These are phyloP conservation scores for Fusarium caatingaense DNA, from an alignment of 2,329 filamentous ascomycete genomes.

Conservation along the genomic window DNA sequence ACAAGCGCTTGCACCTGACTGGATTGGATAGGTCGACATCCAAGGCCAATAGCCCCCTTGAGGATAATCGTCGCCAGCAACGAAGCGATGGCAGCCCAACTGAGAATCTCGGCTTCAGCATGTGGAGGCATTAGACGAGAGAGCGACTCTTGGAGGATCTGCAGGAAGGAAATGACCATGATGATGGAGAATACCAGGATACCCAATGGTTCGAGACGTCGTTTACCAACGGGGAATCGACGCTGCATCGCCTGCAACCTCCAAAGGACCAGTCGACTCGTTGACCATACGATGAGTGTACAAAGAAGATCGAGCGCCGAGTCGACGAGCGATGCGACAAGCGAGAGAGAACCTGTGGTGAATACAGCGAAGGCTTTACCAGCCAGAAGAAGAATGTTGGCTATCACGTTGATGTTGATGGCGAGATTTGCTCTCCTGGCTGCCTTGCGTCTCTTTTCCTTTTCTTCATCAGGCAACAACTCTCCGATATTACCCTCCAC, in stretches of 20 bases:
- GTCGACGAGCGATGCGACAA: conserved; percentile 80
- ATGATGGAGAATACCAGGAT: conserved; percentile 83
- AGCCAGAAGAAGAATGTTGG: conserved; percentile 77
- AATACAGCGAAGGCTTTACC: conserved; percentile 82
- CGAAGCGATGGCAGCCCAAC: conserved; percentile 52
- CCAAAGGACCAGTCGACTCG: conserved; percentile 76
- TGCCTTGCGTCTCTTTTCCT: conserved; percentile 41
- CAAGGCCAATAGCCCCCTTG: conserved; percentile 84
- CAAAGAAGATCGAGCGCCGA: conserved; percentile 81
- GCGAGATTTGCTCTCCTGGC: conserved; percentile 61
- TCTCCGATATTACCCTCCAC: conserved; percentile 49
- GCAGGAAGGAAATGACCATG: conserved; percentile 84
- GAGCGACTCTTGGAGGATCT: conserved; percentile 77
- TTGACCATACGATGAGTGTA: conserved; percentile 83
- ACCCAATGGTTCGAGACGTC: conserved; percentile 77
- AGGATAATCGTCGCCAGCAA: conserved; percentile 80
- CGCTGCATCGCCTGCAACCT: conserved; percentile 62
- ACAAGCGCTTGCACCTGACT: conserved; percentile 80
- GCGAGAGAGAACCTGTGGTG: conserved; percentile 81
- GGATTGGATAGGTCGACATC: conserved; percentile 84
- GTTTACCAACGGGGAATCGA: conserved; percentile 77
- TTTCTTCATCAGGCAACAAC: conserved; percentile 49
- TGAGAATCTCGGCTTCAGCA: conserved; percentile 57
- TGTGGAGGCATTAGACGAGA: conserved; percentile 68
- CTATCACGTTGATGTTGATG: conserved; percentile 83